phyloP scores from a whole-genome alignment of 106 monocot species.

The Amphibolis antarctica region DNA sequence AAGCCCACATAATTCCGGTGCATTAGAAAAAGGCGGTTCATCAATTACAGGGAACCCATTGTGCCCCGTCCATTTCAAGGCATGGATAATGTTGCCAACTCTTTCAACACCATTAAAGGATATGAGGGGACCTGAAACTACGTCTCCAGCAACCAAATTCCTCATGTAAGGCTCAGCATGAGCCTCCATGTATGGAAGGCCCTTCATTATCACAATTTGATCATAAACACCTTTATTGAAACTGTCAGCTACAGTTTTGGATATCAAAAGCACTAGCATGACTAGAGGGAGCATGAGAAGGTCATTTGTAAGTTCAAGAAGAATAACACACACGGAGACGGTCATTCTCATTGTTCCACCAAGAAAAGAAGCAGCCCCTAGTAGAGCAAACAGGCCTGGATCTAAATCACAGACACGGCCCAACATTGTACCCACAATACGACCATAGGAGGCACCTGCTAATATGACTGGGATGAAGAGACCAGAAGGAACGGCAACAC shows the following conservation, averaged over 20 bases:
- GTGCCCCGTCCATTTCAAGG: conserved; percentile 33
- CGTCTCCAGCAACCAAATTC: conserved; percentile 38
- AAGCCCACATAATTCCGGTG: conserved; percentile 43
- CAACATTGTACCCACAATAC: conserved; percentile 29
- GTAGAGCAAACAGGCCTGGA: conserved; percentile 39
- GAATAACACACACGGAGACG: conserved; percentile 54
- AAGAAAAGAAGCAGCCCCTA: conserved; percentile 51
- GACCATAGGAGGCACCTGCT: conserved; percentile 48
- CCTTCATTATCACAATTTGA: conserved; percentile 56
- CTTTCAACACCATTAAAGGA: conserved; percentile 32
- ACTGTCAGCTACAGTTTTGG: conserved; percentile 48
- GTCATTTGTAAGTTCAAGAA: conserved; percentile 56
- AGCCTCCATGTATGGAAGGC: conserved; percentile 46
- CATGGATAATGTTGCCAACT: conserved; percentile 26
- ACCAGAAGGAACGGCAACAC: conserved; percentile 54
- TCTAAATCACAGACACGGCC: conserved; percentile 23
- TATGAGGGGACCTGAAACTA: conserved; percentile 39
- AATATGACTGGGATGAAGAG: conserved; percentile 62
- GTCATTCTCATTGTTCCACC: conserved; percentile 78
- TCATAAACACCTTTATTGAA: conserved; percentile 62
- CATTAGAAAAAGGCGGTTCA: conserved; percentile 29
- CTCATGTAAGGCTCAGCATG: conserved; percentile 49
- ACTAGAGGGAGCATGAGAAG: conserved; percentile 53
- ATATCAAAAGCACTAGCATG: conserved; percentile 61
- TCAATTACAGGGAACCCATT: conserved; percentile 52